phyloP scores from a whole-genome alignment of 1,139 yeast genomes.

The Chernovozyma aurita region DNA sequence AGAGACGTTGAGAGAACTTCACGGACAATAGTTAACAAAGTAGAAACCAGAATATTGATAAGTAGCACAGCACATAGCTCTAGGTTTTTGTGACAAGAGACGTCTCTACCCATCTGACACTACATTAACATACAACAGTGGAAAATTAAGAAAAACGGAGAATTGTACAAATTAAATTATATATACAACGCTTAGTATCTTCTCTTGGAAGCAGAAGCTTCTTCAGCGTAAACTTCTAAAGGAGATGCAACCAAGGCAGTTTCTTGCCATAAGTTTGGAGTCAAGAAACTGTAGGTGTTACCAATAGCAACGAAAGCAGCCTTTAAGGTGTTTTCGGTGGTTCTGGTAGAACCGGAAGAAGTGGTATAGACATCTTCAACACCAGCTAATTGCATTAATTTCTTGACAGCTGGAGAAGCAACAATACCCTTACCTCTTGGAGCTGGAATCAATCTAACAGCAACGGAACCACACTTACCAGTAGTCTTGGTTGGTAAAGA shows the following conservation, averaged over 20 bases:
- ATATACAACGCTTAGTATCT: constrained; percentile 57
- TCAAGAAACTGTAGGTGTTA: constrained; percentile 99
- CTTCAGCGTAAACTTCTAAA: constrained; percentile 88
- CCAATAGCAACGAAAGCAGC: constrained; percentile 99
- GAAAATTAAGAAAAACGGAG: too few species aligned
- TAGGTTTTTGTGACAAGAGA: too few species aligned
- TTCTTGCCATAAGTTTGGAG: constrained; percentile 98
- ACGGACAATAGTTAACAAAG: too few species aligned
- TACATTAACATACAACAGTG: too few species aligned
- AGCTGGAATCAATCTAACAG: constrained; percentile 98
- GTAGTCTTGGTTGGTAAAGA: constrained; percentile 97
- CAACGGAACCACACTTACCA: constrained; percentile 99
- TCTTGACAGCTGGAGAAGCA: constrained; percentile 99
- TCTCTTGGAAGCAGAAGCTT: constrained; percentile 73
- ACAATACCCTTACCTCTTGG: constrained; percentile 99
- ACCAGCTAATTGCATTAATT: constrained; percentile 99
- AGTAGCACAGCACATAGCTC: too few species aligned
- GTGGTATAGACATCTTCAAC: constrained; percentile 99
- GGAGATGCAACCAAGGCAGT: constrained; percentile 85
- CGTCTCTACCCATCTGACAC: too few species aligned
- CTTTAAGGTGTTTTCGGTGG: constrained; percentile 99
- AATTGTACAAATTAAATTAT: too few species aligned
- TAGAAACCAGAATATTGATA: too few species aligned
- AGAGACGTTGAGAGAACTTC: too few species aligned
- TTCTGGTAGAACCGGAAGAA: constrained; percentile 99